These are phyloP conservation scores for Aspergillus sojae DNA, from an alignment of 2,329 filamentous ascomycete species.

Conservation along the genomic window DNA sequence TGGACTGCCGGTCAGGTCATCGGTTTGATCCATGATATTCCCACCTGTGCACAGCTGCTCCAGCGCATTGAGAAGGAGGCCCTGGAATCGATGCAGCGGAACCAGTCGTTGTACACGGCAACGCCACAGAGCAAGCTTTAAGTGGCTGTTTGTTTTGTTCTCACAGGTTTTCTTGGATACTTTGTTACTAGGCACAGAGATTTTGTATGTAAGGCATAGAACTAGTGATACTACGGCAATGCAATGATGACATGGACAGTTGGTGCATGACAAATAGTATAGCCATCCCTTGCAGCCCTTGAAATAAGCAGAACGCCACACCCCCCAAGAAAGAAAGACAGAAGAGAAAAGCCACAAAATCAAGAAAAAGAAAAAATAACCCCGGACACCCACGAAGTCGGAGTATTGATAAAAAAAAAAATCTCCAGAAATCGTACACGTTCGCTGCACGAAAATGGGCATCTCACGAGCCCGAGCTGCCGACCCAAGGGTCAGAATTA, in stretches of 20 bases:
- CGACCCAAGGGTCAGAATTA: neutral
- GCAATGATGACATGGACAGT: neutral
- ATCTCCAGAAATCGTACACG: neutral
- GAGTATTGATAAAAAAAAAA: neutral
- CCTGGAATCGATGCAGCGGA: constrained; percentile 64
- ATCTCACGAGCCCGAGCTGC: neutral
- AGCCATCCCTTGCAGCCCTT: neutral
- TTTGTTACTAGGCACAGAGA: neutral
- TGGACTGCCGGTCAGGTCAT: constrained; percentile 99
- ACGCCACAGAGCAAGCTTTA: constrained; percentile 60
- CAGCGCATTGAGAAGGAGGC: constrained; percentile 78
- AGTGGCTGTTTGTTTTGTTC: neutral
- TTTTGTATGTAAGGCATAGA: constrained; percentile 2
- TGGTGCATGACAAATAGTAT: neutral
- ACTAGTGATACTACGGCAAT: neutral
- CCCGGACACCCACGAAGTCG: neutral
- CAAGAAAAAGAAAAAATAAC: neutral
- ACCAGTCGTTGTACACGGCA: constrained; percentile 56
- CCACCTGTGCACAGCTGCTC: constrained; percentile 70
- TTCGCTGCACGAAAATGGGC: neutral
- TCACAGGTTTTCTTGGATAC: neutral
- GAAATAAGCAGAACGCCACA: neutral
- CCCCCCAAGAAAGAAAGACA: neutral
- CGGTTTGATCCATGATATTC: constrained; percentile 80
- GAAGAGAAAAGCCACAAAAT: too few species aligned